Evolutionary conservation across 2,329 filamentous ascomycete genomes (phyloP), one percentile per base, ranked within the genome.

Genomic region (Karstenula rhodostoma): DNA sequence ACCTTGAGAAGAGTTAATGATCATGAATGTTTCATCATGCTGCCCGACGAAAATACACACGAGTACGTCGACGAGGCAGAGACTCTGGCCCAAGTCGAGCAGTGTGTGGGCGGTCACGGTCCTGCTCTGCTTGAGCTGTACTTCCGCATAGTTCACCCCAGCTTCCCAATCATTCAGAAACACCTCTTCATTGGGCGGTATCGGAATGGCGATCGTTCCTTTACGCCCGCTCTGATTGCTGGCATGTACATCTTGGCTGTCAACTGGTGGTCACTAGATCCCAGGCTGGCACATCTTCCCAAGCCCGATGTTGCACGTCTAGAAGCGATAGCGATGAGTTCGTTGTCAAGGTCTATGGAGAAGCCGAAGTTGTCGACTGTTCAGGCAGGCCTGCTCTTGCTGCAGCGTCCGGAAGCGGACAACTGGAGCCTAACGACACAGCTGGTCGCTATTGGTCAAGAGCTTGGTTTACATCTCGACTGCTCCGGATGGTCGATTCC

Each of bases 401-500:
- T 92, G 13, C 91, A 94, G 72, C 84, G 90, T 32, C 89, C 90
- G 7, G 90, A 92, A 67, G 89, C 90, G 12, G 90, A 92, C 69
- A 90, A 93, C 55, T 94, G 93, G 87, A 90, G 91, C 1, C 83
- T 94, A 59, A 97, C 93, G 0, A 92, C 92, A 4, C 93, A 97
- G 74, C 81, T 97, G 22, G 92, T 97, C 9, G 93, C 93, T 23
- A 89, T 95, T 44, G 90, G 87, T 0, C 93, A 97, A 76, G 93
- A 97, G 76, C 84, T 97, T 2, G 94, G 94, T 49, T 82, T 97
- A 42, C 93, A 97, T 75, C 87, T 96, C 43, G 93, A 97, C 78
- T 96, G 93, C 79, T 87, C 90, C 5, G 83, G 84, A 55, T 97
- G 94, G 94, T 92, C 92, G 63, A 94, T 97, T 56, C 92, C 93